Base-by-base conservation (phyloP, 2,329 filamentous ascomycete genomes). In the Sarocladium oryzae region DNA sequence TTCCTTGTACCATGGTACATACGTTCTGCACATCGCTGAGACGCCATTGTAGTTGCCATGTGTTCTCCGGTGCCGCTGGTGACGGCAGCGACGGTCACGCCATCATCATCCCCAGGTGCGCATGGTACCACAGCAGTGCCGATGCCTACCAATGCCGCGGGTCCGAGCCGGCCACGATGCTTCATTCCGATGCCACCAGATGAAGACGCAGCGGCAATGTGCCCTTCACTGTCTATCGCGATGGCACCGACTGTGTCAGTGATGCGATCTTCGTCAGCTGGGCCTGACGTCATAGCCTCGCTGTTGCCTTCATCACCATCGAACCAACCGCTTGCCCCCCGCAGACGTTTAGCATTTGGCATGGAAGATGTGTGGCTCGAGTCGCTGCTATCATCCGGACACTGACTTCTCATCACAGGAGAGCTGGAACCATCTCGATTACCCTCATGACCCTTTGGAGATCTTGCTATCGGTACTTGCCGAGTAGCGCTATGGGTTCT, bases 151-250 rank as follows among this genome's bases (percentile, higher is more conserved):
- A 99, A 77, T 18, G 93, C 93, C 30, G 93, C 95, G 28, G 93
- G 93, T 0, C 93, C 95, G 56, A 96, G 80, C 32, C 93, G 86
- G 5, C 93, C 95, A 54, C 84, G 82, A 66, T 96, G 91, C 65
- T 99, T 99, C 92, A 99, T 96, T 24, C 93, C 92, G 64, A 99
- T 99, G 1, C 93, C 93, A 5, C 93, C 93, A 15, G 95, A 99
- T 2, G 93, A 99, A 2, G 93, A 96, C 15, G 87, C 93, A 3
- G 92, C 93, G 4, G 95, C 92, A 63, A 99, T 96, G 53, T 86
- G 85, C 15, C 93, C 93, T 58, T 78, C 81, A 48, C 79, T 78
- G 62, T 99, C 93, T 56, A 99, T 85, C 10, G 90, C 93, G 62
- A 99, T 96, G 24, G 91, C 93, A 40, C 95, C 93, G 53, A 99